A percentile compares a stretch with the other conserved stretches of the same genome.
These are phyloP conservation scores for Penicillium brevicompactum DNA, from an alignment of 2,329 filamentous ascomycete genomes.

Conservation along the genomic window DNA sequence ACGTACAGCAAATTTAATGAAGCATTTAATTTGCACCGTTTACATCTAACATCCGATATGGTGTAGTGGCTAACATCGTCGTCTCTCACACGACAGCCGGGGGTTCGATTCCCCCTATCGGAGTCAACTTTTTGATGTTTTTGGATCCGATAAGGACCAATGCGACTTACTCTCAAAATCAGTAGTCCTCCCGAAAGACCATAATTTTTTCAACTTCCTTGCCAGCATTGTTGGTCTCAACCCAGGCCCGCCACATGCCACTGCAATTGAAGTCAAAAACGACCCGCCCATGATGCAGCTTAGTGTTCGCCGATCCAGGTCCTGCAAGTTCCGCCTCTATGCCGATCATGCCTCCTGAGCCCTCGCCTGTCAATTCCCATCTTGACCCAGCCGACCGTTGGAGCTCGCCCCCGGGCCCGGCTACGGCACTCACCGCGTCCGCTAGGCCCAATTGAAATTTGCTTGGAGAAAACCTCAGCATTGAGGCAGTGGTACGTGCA, in stretches of 20 bases:
- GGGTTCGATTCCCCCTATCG: slow-evolving; percentile 34
- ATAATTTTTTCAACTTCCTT: slow-evolving; percentile 42
- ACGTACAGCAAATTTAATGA: too few relatives aligned
- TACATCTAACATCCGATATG: slow-evolving; percentile 22
- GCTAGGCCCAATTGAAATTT: slow-evolving; percentile 49
- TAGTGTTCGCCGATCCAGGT: slow-evolving; percentile 44
- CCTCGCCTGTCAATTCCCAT: slow-evolving; percentile 75
- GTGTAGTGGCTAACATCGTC: slow-evolving; percentile 35
- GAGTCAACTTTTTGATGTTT: slow-evolving; percentile 8
- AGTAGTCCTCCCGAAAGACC: slow-evolving; percentile 47
- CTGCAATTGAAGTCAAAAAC: slow-evolving; percentile 82
- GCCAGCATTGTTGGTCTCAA: slow-evolving; percentile 43
- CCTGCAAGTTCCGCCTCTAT: slow-evolving; percentile 57
- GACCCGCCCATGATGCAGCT: slow-evolving; percentile 50
- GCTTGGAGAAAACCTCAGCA: slow-evolving; percentile 64
- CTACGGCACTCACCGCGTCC: slow-evolving; percentile 64
- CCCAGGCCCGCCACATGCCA: slow-evolving; percentile 83
- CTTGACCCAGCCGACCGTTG: slow-evolving; percentile 72
- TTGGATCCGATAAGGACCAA: too few relatives aligned
- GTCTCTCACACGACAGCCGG: slow-evolving; percentile 34
- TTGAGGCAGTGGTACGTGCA: slow-evolving; percentile 70
- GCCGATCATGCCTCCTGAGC: slow-evolving; percentile 83
- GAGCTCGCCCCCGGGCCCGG: slow-evolving; percentile 72
- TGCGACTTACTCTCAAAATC: background rate
- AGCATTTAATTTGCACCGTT: too few relatives aligned